phyloP scores from a whole-genome alignment of 257 asterid species.

The Eucommia ulmoides region DNA sequence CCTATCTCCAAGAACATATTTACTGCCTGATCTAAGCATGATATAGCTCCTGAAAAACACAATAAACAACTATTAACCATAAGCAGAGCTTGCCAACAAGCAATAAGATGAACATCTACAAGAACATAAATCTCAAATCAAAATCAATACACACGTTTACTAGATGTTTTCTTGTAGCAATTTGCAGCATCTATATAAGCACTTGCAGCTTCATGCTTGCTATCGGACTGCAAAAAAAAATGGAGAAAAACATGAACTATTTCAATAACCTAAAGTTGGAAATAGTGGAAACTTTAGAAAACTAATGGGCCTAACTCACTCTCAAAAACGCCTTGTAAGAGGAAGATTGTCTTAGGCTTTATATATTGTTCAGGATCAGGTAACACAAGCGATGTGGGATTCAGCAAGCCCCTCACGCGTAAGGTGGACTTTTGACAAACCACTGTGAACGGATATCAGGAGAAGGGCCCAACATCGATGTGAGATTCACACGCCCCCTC shows the following conservation, averaged over 20 bases:
- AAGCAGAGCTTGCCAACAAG: not conserved
- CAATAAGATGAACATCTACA: too few relatives aligned
- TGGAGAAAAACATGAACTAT: too few relatives aligned
- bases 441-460: too few relatives aligned
- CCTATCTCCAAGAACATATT: constrained; percentile 21
- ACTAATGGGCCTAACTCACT: not conserved
- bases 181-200: constrained; percentile 37
- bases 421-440: too few relatives aligned
- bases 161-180: constrained; percentile 34
- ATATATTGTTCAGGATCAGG: too few relatives aligned
- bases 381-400: too few relatives aligned
- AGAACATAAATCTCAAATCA: too few relatives aligned
- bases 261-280: not conserved
- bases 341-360: too few relatives aligned
- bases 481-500: too few relatives aligned
- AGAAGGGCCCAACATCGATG: too few relatives aligned
- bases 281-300: not conserved
- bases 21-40: constrained; percentile 30
- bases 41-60: constrained; percentile 23
- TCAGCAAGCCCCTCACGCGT: too few relatives aligned
- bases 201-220: constrained; percentile 39
- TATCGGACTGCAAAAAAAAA: constrained; percentile 20
- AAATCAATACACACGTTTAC: constrained; percentile 16
- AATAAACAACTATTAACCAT: not conserved
- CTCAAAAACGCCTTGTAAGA: too few relatives aligned